Evolutionary conservation across 1,284 basidiomycete genomes (phyloP).

Genomic region (Apiotrichum porosum): DNA sequence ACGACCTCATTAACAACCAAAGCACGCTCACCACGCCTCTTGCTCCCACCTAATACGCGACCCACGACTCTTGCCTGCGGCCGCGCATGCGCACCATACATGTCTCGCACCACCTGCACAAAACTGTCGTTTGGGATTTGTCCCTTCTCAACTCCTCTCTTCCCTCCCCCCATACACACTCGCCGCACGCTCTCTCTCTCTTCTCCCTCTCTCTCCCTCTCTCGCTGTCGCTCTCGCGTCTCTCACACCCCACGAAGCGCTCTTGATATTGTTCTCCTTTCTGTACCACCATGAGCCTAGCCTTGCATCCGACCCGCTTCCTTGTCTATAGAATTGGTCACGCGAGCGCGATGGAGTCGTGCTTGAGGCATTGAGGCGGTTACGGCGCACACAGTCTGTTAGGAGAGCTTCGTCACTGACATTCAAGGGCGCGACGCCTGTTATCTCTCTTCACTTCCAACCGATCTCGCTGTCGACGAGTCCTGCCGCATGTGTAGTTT

Average conservation of each 20-base stretch:
- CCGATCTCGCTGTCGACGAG: no score
- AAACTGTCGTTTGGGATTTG: background rate
- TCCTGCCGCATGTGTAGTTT: no score
- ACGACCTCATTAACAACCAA: background rate
- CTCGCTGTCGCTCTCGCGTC: background rate
- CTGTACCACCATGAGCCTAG: conserved; percentile 6
- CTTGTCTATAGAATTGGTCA: conserved; percentile 5
- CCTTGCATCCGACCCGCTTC: conserved; percentile 3
- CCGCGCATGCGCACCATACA: background rate
- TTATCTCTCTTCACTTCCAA: no score
- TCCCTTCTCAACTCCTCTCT: background rate
- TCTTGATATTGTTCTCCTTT: background rate
- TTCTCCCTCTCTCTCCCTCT: background rate
- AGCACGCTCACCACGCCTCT: background rate
- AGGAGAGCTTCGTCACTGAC: no score
- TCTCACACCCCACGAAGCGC: background rate
- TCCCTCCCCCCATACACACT: background rate
- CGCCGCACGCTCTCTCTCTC: background rate
- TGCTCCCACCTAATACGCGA: background rate
- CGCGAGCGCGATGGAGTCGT: conserved; percentile 9
- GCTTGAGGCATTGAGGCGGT: no score
- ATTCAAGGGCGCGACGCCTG: no score
- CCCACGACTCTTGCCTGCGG: background rate
- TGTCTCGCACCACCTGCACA: no score
- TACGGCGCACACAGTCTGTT: no score